Evolutionary conservation across 139 green algal species (phyloP), one percentile per base, ranked within the genome.

Genomic region (Haematococcus sp.): DNA sequence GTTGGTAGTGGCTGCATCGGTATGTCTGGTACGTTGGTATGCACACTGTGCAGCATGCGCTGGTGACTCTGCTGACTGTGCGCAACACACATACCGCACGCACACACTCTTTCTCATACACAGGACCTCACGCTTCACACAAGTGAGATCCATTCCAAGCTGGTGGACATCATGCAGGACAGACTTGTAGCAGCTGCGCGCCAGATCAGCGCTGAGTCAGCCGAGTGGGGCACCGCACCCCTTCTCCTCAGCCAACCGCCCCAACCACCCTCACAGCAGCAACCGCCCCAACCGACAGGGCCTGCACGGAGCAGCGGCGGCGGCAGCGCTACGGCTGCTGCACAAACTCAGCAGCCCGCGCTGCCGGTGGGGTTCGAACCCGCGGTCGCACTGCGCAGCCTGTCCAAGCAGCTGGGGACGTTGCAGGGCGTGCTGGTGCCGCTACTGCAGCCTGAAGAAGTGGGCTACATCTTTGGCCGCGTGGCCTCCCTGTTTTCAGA

Each of bases 81-180:
- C 73, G 30, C 60, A 73, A 15, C 15, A 32, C 20, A 34, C 13
- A 9, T 4, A 55, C 25, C 17, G 5, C 51, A 67, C 2, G 23
- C 16, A 31, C 25, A 16, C 7, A 44, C 7, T 33, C 7, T 43
- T 23, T 16, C 68, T 51, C 9, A 4, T 52, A 1, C 67, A 43
- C 77, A 93, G 87, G 92, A 97, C 76, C 76, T 96, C 64, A 75
- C 54, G 23, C 73, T 91, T 23, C 92, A 97, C 79, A 81, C 86
- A 49, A 81, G 88, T 46, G 89, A 96, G 81, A 85, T 98, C 51
- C 88, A 94, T 79, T 79, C 64, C 81, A 98, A 98, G 88, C 83
- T 98, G 59, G 90, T 98, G n/a, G 78, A 88, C 63, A 97, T 98
- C 78, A 98, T 98, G 91, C 86, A 90, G 54, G 86, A 91, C 55